Percentiles rank a stretch among this genome's conserved stretches.
phyloP scores from a whole-genome alignment of 2,329 filamentous ascomycete genomes.

The Epichloe amarillans region DNA sequence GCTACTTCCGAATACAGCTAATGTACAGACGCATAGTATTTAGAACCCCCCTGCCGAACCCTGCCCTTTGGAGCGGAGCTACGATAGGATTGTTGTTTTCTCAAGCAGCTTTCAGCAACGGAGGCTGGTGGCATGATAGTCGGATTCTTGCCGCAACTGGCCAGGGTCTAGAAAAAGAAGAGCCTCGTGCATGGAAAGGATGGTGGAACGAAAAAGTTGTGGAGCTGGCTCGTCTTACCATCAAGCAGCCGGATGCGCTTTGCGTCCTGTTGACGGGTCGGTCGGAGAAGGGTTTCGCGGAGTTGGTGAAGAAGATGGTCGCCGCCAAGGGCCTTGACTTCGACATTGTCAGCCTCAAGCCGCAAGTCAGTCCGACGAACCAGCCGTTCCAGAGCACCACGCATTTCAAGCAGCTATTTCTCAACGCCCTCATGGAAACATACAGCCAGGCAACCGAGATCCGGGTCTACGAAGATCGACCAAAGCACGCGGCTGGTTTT shows the following conservation, averaged over 20 bases:
- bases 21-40: conserved; percentile 49
- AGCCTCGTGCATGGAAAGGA: conserved; percentile 71
- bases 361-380: conserved; percentile 64
- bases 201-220: conserved; percentile 95
- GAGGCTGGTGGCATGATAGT: conserved; percentile 95
- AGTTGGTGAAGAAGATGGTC: conserved; percentile 71
- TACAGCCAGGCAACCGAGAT: conserved; percentile 77
- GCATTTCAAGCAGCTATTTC: conserved; percentile 80
- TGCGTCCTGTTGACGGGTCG: conserved; percentile 81
- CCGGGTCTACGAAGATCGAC: conserved; percentile 56
- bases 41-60: conserved; percentile 84
- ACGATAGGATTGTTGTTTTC: conserved; percentile 67
- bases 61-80: conserved; percentile 67
- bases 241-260: conserved; percentile 71
- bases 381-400: conserved; percentile 74
- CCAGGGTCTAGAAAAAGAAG: conserved; percentile 68
- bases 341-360: conserved; percentile 81
- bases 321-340: conserved; percentile 69
- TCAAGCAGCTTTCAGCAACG: conserved; percentile 64
- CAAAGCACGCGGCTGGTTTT: conserved; percentile 64
- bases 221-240: conserved; percentile 66
- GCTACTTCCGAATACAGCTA: background rate
- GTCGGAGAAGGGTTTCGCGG: conserved; percentile 61
- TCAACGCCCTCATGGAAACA: conserved; percentile 70
- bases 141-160: conserved; percentile 78